Evolutionary conservation across 2,329 filamentous ascomycete genomes (phyloP), one percentile per base, ranked within the genome.

Genomic region (Sporothrix pseudoabietina): DNA sequence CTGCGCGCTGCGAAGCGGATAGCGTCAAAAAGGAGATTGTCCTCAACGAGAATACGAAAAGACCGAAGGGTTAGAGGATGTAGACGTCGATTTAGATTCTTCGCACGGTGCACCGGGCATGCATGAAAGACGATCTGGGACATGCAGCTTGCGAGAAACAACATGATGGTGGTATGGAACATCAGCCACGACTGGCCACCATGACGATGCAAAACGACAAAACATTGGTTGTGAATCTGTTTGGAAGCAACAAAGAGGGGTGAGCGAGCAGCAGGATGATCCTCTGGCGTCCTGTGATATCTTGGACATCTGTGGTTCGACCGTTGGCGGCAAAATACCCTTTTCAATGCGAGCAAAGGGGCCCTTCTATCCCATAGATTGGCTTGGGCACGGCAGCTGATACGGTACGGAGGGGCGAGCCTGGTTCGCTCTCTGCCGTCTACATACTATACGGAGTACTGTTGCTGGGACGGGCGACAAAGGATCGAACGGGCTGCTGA

Each of bases 381-480:
- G 22, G 22, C 12, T n/a, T 69, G 39, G 52, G 49, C 68, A 71
- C 69, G 72, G 69, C 69, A 73, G 68, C 72, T 12, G 59, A 41
- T 35, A 8, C n/a, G 61, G 39, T 26, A 41, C 14, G 22, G 47
- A 47, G 5, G 22, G 61, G 47, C 39, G 22, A 47, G 61, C 9
- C 32, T 22, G 32, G 57, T 19, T 39, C 19, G 32, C 14, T 49
- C 19, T 59, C 19, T 4, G 12, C 19, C n/a, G 14, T 39, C 57
- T 41, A 19, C 26, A 26, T 26, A 26, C 26, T 26, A 2, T 26
- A 26, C 41, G 7, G 10, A 12, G 3, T 47, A 47, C 55, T 52
- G 65, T 68, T 52, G 44, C 44, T 52, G 65, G 22, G 63, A 66
- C 41, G 63, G 63, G 39, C 22, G 63, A 66, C 61, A 12, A 66